phyloP scores from a whole-genome alignment of 164 flowering plant species.

The Tetracentron sinense region DNA sequence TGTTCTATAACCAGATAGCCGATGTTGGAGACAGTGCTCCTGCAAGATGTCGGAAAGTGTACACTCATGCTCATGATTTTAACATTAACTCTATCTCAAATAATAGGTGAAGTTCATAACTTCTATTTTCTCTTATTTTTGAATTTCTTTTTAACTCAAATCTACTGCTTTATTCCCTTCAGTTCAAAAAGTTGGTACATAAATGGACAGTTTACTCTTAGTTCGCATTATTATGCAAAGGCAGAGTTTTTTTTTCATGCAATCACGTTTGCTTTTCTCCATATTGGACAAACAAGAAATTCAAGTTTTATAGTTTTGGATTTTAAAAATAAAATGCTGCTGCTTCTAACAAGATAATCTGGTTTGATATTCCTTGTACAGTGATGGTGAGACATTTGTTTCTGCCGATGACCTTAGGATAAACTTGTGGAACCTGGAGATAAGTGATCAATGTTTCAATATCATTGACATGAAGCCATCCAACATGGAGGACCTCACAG shows the following conservation, averaged over 20 bases:
- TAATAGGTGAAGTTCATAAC: constrained; percentile 47
- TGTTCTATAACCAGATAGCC: constrained; percentile 36
- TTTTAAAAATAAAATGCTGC: no score
- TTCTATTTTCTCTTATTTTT: background rate
- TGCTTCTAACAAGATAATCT: constrained; percentile 4
- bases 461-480: constrained; percentile 82
- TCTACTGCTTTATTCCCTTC: background rate
- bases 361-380: constrained; percentile 24
- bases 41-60: constrained; percentile 71
- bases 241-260: background rate
- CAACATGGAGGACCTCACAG: constrained; percentile 84
- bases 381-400: constrained; percentile 82
- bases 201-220: background rate
- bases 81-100: constrained; percentile 78
- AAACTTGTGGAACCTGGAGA: constrained; percentile 86
- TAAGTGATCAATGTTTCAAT: constrained; percentile 75
- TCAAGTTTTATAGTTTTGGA: background rate
- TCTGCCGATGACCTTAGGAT: constrained; percentile 88
- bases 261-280: background rate
- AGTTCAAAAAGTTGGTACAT: background rate
- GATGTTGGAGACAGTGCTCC: constrained; percentile 31
- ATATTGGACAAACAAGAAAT: background rate
- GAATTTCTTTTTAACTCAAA: background rate
- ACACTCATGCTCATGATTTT: constrained; percentile 84
- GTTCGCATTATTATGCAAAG: background rate